phyloP scores from a whole-genome alignment of 306 rosid genomes.

The Cucumis cinereus region DNA sequence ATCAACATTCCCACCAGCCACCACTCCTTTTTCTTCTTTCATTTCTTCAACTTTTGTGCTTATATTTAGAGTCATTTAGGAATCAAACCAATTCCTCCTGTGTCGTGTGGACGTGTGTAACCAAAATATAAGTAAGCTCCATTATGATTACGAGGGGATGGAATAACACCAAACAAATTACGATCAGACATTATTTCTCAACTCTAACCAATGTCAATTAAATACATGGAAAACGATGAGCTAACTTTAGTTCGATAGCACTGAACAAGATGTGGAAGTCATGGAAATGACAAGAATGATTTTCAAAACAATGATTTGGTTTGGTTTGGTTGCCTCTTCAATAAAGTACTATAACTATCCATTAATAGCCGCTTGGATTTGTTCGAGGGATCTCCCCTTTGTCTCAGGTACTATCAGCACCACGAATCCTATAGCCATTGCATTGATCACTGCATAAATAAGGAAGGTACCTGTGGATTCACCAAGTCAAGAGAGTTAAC shows the following conservation, averaged over 20 bases:
- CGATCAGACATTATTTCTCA: neutral
- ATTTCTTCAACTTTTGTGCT: neutral
- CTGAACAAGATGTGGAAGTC: neutral
- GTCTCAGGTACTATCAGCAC: conserved; percentile 67
- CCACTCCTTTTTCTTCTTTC: neutral
- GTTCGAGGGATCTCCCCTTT: conserved; percentile 79
- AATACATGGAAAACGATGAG: neutral
- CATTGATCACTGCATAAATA: conserved; percentile 63
- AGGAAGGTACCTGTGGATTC: conserved; percentile 57
- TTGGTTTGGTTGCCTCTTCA: conserved; percentile 1
- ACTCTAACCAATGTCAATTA: neutral
- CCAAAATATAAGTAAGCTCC: neutral
- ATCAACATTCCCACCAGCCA: neutral
- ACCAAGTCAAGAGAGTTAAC: neutral
- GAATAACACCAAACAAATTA: neutral
- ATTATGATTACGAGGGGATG: neutral
- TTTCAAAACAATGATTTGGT: neutral
- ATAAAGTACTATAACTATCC: conserved; percentile 14
- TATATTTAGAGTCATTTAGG: neutral
- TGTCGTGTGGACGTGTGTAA: neutral
- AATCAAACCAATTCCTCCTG: neutral
- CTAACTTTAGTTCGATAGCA: neutral
- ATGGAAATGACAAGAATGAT: neutral
- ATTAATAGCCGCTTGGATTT: conserved; percentile 69
- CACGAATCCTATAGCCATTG: conserved; percentile 53